Evolutionary conservation across 768 basidiomycete genomes (phyloP).

Genomic region (Leccinum uliginosum): DNA sequence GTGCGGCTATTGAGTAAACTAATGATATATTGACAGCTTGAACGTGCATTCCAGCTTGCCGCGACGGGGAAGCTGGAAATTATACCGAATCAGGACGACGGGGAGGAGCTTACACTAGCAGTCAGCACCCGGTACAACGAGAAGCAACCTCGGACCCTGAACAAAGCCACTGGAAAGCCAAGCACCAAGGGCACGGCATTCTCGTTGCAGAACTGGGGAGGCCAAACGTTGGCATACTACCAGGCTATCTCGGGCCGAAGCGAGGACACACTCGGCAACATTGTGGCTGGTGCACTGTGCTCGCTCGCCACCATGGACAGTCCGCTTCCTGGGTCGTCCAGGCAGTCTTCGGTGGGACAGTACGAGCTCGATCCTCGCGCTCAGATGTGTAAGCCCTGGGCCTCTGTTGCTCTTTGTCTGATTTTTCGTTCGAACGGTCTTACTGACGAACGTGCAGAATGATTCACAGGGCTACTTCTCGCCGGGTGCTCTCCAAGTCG

Average conservation of each 20-base stretch:
- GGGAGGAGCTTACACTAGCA: neutral
- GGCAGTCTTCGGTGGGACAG: neutral
- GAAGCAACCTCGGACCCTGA: neutral
- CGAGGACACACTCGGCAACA: neutral
- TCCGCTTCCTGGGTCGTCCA: neutral
- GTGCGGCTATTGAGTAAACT: neutral
- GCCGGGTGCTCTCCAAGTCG: neutral
- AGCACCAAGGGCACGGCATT: neutral
- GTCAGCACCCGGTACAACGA: neutral
- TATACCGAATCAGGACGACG: neutral
- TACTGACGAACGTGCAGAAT: neutral
- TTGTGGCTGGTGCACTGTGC: neutral
- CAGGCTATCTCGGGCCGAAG: neutral
- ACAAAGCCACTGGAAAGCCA: neutral
- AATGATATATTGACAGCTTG: neutral
- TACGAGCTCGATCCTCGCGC: neutral
- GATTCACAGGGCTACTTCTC: too few relatives aligned
- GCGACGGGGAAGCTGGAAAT: neutral
- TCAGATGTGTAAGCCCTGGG: neutral
- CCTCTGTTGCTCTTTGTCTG: neutral
- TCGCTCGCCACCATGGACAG: neutral
- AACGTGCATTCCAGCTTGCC: neutral
- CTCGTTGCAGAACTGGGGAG: neutral
- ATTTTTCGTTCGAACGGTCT: neutral
- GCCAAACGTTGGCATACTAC: neutral